These are phyloP conservation scores for Rhynchospora breviuscula DNA, from an alignment of 176 grass and related monocot species.

Conservation along the genomic window DNA sequence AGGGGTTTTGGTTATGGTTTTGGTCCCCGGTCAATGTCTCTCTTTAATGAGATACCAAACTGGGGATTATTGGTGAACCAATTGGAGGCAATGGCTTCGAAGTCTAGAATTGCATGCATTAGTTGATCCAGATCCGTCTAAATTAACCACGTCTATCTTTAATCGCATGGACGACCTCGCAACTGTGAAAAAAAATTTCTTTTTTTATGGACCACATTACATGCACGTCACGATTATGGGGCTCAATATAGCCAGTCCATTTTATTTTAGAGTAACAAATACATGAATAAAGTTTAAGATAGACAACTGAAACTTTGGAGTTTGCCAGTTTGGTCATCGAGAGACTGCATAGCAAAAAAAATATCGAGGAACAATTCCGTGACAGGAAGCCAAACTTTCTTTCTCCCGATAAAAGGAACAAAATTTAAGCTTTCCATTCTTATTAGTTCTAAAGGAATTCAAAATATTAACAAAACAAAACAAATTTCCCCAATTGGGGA, in stretches of 20 bases:
- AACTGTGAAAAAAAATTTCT: too few relatives aligned
- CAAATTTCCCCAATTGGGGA: not conserved
- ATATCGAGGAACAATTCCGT: not conserved
- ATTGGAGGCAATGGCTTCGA: too few relatives aligned
- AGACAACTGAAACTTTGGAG: not conserved
- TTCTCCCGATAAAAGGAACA: not conserved
- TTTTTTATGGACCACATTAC: not conserved
- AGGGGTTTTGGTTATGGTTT: too few relatives aligned
- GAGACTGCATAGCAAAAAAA: not conserved
- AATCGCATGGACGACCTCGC: too few relatives aligned
- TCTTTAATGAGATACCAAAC: too few relatives aligned
- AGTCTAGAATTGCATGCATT: too few relatives aligned
- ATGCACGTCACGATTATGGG: not conserved
- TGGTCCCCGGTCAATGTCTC: too few relatives aligned
- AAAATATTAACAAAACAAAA: not conserved
- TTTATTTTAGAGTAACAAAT: too few relatives aligned
- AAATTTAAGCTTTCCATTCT: not conserved
- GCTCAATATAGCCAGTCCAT: not conserved
- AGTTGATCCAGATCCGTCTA: too few relatives aligned
- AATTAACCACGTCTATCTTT: too few relatives aligned
- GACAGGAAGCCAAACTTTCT: not conserved
- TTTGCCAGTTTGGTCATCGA: not conserved
- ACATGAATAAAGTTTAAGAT: not conserved
- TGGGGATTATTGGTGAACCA: too few relatives aligned
- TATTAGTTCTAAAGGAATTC: conserved; percentile 5